These are phyloP conservation scores for Colletotrichum spaethianum DNA, from an alignment of 2,329 filamentous ascomycete genomes.

Conservation along the genomic window DNA sequence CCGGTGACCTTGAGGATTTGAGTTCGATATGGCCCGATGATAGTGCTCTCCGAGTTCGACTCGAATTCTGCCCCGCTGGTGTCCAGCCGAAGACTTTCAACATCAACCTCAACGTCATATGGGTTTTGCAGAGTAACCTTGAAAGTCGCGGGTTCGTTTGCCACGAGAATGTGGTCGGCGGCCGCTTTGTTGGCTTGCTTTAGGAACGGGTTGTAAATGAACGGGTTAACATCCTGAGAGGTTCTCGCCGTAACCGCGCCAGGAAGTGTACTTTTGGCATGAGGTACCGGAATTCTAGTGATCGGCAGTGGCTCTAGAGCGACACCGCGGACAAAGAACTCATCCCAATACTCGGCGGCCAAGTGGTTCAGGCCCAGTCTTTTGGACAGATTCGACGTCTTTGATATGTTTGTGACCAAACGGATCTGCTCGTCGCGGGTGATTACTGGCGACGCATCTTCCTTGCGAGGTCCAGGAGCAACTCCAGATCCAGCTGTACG, in stretches of 20 bases:
- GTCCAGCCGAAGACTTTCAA: conserved; percentile 85
- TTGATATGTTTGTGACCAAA: conserved; percentile 86
- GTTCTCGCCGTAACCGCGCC: conserved; percentile 64
- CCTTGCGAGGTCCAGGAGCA: conserved; percentile 78
- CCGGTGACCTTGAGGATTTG: conserved; percentile 83
- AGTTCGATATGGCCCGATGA: conserved; percentile 86
- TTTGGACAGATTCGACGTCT: conserved; percentile 83
- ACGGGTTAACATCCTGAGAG: conserved; percentile 81
- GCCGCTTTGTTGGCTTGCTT: conserved; percentile 74
- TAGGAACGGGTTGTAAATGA: conserved; percentile 95
- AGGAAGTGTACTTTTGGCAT: conserved; percentile 69
- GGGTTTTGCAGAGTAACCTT: conserved; percentile 91
- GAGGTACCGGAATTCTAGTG: conserved; percentile 75
- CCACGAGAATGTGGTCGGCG: conserved; percentile 80
- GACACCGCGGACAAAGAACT: conserved; percentile 88
- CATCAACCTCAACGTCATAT: conserved; percentile 91
- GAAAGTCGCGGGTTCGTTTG: conserved; percentile 83
- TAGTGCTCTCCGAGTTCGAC: conserved; percentile 73
- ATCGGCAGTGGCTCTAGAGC: conserved; percentile 75
- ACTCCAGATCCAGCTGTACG: conserved; percentile 86
- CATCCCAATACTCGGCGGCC: conserved; percentile 94
- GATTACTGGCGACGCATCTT: conserved; percentile 79
- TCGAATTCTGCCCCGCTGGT: conserved; percentile 81
- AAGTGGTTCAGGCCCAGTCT: conserved; percentile 80
- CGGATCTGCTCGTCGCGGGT: conserved; percentile 87